Conservation (phyloP, 1,284 basidiomycete genomes). For the Boletus hoseneyae region DNA sequence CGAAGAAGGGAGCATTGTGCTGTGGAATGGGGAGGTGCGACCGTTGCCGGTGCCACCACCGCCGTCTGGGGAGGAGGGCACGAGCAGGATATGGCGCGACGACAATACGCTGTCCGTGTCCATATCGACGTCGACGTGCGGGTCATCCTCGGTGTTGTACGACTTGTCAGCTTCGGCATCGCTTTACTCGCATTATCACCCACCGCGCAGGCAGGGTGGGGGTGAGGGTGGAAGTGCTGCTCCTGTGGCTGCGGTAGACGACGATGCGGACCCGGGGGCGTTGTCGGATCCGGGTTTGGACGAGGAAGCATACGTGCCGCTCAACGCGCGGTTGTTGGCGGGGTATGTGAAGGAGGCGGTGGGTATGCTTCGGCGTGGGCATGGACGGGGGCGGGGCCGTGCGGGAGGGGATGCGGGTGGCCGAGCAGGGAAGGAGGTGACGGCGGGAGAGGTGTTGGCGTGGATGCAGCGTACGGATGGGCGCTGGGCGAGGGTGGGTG, state of each 20-base stretch:
- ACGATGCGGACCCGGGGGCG: conserved; percentile 36
- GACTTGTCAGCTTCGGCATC: conserved; percentile 33
- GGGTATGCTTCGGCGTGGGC: conserved; percentile 25
- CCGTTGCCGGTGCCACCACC: conserved; percentile 9
- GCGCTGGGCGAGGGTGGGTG: conserved; percentile 58
- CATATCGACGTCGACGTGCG: neutral
- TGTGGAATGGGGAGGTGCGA: conserved; percentile 57
- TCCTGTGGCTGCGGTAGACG: neutral
- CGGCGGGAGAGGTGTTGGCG: conserved; percentile 46
- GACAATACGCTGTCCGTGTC: neutral
- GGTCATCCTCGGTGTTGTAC: neutral
- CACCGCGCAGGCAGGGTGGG: conserved; percentile 16
- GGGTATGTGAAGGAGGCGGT: conserved; percentile 47
- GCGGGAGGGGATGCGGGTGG: neutral
- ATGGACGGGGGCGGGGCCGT: neutral
- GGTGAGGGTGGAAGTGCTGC: neutral
- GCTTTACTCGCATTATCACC: conserved; percentile 26
- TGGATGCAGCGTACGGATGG: conserved; percentile 50
- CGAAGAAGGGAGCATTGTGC: conserved; percentile 61
- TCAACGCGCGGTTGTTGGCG: conserved; percentile 51
- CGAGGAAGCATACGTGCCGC: conserved; percentile 58
- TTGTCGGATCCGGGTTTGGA: conserved; percentile 56
- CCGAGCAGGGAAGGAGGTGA: conserved; percentile 28
- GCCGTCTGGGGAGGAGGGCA: neutral
- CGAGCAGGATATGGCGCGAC: neutral